Evolutionary conservation across 495 filamentous ascomycete species (phyloP), one percentile per base, ranked within the genome.

Genomic region (Tuber calosporum): DNA sequence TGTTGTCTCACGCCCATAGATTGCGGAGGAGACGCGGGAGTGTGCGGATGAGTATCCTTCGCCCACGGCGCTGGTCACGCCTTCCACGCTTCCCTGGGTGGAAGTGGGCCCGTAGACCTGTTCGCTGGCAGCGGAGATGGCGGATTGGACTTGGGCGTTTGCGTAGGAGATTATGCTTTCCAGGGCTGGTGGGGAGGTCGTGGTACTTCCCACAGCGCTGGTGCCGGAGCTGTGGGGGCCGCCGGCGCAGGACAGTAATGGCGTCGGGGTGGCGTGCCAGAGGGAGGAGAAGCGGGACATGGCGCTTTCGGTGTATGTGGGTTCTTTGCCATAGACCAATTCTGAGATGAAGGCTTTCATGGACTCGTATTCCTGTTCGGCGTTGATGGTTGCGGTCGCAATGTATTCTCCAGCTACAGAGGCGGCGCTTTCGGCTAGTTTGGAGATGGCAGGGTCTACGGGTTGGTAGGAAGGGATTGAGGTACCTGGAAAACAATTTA

Each of bases 271-370:
- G 48, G 48, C 72, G 42, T 87, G 84, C 79, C 89, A 89, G 4
- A 89, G 91, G 3, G 87, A 88, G 42, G 85, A 86, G 8, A 97
- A 86, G 34, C 90, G 87, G 71, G 84, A 88, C 84, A 93, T 87
- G 0, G 94, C 90, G 72, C 90, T 91, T 76, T 97, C 92, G 0
- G 91, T 92, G 78, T 92, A 97, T 20, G 89, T 87, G 7, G 92
- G 90, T 81, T 97, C 92, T 82, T 89, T 91, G 37, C 91, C 93
- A 67, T 84, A 80, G 38, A 97, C 83, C 4, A 97, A 84, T 78
- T 97, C 92, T 19, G 89, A 90, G 20, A 97, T 86, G 1, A 97
- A 84, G 34, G 85, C 87, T 79, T 89, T 87, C 2, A 96, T 84
- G n/a, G 86, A 89, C 13, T 87, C 86, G 74, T 91, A 93, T 70